Evolutionary conservation across 202 grass and related monocot genomes (phyloP).

Genomic region (Carex arenaria): DNA sequence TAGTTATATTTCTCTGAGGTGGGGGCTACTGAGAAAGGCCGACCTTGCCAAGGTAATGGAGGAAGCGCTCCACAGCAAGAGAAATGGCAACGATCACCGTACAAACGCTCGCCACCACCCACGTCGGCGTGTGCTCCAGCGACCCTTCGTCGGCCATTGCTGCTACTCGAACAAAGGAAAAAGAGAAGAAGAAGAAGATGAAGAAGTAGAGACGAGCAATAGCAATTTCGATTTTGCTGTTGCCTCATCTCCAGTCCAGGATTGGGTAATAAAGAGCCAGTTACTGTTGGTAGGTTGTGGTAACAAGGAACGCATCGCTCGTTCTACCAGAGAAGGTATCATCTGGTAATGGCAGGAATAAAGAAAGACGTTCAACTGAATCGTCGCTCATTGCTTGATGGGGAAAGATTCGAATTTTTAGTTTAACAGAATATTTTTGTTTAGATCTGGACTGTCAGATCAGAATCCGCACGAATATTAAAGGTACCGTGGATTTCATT

Average conservation of each 20-base stretch:
- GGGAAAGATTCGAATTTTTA: not conserved
- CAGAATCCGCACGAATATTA: no score
- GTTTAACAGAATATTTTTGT: no score
- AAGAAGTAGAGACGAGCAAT: not conserved
- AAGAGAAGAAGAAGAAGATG: not conserved
- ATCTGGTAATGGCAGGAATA: not conserved
- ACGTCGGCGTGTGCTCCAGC: constrained; percentile 66
- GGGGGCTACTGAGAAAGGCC: not conserved
- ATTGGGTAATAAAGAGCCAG: not conserved
- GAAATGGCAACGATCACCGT: constrained; percentile 61
- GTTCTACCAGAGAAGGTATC: not conserved
- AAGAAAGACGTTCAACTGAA: not conserved
- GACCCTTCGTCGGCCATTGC: constrained; percentile 26
- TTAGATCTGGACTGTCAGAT: no score
- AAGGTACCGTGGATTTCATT: no score
- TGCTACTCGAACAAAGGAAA: not conserved
- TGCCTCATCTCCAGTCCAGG: not conserved
- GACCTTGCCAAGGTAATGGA: constrained; percentile 81
- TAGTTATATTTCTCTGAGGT: no score
- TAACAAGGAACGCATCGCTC: constrained; percentile 2
- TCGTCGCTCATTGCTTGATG: not conserved
- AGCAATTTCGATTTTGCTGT: not conserved
- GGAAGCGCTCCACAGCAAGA: constrained; percentile 60
- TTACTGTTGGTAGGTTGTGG: not conserved
- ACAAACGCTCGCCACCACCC: constrained; percentile 71